Evolutionary conservation across 2,329 filamentous ascomycete genomes (phyloP).

Genomic region (Cladosporium sp.): DNA sequence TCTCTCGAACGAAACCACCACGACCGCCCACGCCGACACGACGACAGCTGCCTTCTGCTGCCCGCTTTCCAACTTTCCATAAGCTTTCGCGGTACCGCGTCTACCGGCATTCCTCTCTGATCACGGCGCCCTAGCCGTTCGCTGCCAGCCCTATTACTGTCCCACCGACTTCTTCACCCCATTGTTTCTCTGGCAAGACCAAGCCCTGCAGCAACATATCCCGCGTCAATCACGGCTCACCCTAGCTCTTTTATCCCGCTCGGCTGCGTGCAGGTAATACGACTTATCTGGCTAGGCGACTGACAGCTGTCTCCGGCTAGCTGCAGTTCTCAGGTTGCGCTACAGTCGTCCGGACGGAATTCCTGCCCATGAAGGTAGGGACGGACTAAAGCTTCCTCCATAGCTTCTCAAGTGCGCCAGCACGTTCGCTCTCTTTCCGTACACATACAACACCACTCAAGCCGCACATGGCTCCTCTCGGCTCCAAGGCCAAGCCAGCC

Average conservation of each 20-base stretch:
- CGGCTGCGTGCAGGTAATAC: not conserved
- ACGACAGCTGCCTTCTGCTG: not conserved
- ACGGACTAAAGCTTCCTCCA: not conserved
- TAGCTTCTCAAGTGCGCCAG: slow-evolving; percentile 7
- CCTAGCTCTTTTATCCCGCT: not conserved
- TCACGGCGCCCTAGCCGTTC: not conserved
- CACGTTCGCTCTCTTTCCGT: slow-evolving; percentile 3
- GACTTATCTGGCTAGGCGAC: not conserved
- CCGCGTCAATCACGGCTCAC: not conserved
- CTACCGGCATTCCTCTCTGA: not conserved
- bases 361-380: slow-evolving; percentile 7
- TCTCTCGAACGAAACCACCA: not conserved
- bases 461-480: slow-evolving; percentile 6
- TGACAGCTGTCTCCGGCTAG: slow-evolving; percentile 7
- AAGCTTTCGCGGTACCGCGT: slow-evolving; percentile 6
- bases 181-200: not conserved
- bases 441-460: not conserved
- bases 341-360: not conserved
- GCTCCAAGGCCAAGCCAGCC: not conserved
- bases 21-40: not conserved
- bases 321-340: slow-evolving; percentile 3
- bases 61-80: not conserved
- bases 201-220: not conserved
- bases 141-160: not conserved
- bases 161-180: not conserved